These are phyloP conservation scores for Dactylonectria estremocensis DNA, from an alignment of 2,329 filamentous ascomycete genomes.

Conservation along the genomic window DNA sequence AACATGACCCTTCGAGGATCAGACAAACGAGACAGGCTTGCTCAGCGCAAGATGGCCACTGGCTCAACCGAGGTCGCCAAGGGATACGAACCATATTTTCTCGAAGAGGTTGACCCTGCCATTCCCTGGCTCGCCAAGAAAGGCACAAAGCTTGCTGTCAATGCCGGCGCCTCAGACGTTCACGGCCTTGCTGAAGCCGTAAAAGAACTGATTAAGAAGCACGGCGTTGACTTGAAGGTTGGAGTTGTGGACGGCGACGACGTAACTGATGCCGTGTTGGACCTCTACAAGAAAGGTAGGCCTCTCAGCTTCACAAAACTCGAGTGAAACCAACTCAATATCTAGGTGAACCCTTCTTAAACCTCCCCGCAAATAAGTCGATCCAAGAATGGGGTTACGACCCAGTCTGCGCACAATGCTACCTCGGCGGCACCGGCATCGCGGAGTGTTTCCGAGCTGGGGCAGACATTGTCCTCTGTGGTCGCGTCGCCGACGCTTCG, in stretches of 20 bases:
- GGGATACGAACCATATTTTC: slow-evolving; percentile 60
- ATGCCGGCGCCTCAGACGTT: slow-evolving; percentile 54
- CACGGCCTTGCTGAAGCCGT: slow-evolving; percentile 40
- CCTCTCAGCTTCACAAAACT: no score
- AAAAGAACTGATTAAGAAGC: slow-evolving; percentile 49
- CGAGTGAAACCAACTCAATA: background rate
- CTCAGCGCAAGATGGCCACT: slow-evolving; percentile 45
- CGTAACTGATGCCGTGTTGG: slow-evolving; percentile 46
- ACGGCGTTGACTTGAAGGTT: slow-evolving; percentile 51
- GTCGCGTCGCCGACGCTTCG: slow-evolving; percentile 62
- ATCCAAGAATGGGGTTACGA: slow-evolving; percentile 48
- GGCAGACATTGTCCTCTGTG: slow-evolving; percentile 63
- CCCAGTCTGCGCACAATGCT: slow-evolving; percentile 54
- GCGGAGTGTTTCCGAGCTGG: slow-evolving; percentile 56
- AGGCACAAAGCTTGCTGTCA: slow-evolving; percentile 55
- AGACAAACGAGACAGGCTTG: slow-evolving; percentile 47
- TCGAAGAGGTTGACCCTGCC: slow-evolving; percentile 51
- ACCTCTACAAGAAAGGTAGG: slow-evolving; percentile 44
- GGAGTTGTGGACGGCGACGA: slow-evolving; percentile 55
- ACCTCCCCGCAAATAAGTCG: slow-evolving; percentile 43
- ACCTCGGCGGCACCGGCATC: slow-evolving; percentile 65
- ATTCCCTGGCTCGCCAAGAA: slow-evolving; percentile 48
- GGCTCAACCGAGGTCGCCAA: slow-evolving; percentile 46
- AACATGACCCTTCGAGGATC: slow-evolving; percentile 51
- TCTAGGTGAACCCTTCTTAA: slow-evolving; percentile 39